Percentiles rank a stretch among this genome's conserved stretches.
These are phyloP conservation scores for Phaeosphaeriaceae sp. DNA, from an alignment of 2,329 filamentous ascomycete species.

Conservation along the genomic window DNA sequence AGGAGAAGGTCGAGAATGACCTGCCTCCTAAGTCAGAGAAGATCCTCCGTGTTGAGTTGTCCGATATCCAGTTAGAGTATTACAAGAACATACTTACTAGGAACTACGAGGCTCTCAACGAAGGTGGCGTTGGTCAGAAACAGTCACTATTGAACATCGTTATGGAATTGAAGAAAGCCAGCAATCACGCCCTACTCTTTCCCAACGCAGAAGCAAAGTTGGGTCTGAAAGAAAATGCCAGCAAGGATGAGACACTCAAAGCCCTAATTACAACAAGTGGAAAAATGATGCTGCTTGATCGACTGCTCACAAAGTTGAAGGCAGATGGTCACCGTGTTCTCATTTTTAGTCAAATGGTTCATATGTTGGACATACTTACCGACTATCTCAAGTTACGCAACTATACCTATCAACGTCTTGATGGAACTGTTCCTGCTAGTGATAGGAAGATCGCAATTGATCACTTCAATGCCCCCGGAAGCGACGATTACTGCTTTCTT, in stretches of 20 bases:
- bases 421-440: constrained; percentile 90
- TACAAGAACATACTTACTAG: constrained; percentile 98
- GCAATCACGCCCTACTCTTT: constrained; percentile 99
- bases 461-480: constrained; percentile 96
- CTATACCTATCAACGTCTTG: constrained; percentile 93
- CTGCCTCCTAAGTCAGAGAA: constrained; percentile 97
- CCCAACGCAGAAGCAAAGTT: constrained; percentile 91
- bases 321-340: constrained; percentile 93
- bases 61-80: constrained; percentile 94
- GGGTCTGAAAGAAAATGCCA: constrained; percentile 72
- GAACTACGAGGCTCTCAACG: constrained; percentile 93
- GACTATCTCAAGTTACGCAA: constrained; percentile 92
- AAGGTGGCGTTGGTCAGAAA: constrained; percentile 88
- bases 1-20: constrained; percentile 96
- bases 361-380: constrained; percentile 94
- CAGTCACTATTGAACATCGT: constrained; percentile 97
- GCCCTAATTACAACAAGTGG: constrained; percentile 95
- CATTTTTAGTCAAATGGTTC: constrained; percentile 99
- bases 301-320: constrained; percentile 90
- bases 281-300: constrained; percentile 99
- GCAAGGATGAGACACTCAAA: constrained; percentile 89
- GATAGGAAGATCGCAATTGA: constrained; percentile 93
- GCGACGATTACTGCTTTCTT: constrained; percentile 94
- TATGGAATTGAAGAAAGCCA: constrained; percentile 99
- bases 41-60: constrained; percentile 96